Base-by-base conservation (phyloP, 768 basidiomycete species). In the Lactarius hengduanensis region DNA sequence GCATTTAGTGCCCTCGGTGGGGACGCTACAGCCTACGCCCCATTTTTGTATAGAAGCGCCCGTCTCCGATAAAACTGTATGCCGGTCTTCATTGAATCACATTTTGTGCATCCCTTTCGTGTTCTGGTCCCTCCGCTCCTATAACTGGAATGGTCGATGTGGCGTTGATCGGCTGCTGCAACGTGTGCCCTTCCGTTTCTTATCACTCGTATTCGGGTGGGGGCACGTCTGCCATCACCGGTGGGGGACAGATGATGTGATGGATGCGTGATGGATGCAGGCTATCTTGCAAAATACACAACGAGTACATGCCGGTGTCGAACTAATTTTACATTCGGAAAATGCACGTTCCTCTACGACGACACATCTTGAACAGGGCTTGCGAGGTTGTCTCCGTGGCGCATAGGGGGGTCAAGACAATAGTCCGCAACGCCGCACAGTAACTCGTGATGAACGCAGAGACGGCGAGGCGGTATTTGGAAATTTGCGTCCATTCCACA, bases 401-500 rank as follows among this genome's bases (percentile, higher is more conserved):
- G 11, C 30, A 57, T 26, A 13, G 36, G 34, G 32, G 43, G 20
- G 15, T 5, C 47, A 20, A 15, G 26, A 57, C n/a, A 28, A 20
- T 40, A 56, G 43, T 26, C 20, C 26, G 16, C 28, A 9, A 36
- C 4, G n/a, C 22, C 2, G n/a, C 34, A 50, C 26, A n/a, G 40
- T 22, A n/a, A 32, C 22, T n/a, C 10, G 30, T 41, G 36, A 20
- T 28, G 47, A 47, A 53, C 11, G 38, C 34, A 40, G 57, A 47
- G 18, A 30, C 13, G 18, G 57, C 4, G 40, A 66, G 22, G 34
- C 26, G 50, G 26, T 7, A 22, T 53, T 53, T 26, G 50, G 40
- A 16, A 30, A 41, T 28, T n/a, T 47, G 56, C 60, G 50, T 36
- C 43, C 32, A 10, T 66, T 45, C 60, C 20, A 61, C 4, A 26